A percentile compares a stretch with the other conserved stretches of the same genome.
phyloP scores from a whole-genome alignment of 805 yeast species.

The Citeromyces matritensis region DNA sequence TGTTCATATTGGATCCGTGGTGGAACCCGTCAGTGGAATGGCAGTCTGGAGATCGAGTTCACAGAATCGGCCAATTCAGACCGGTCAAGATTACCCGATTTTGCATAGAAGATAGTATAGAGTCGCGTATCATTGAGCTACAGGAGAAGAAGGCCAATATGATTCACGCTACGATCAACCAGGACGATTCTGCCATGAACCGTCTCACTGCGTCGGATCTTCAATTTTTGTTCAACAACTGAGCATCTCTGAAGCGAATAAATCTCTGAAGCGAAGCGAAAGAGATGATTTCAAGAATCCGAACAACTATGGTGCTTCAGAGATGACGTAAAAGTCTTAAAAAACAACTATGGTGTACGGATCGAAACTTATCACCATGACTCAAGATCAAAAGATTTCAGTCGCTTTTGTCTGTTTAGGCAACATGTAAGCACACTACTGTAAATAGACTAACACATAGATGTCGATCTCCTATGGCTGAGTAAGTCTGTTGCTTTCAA shows the following conservation, averaged over 20 bases:
- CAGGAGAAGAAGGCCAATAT: conserved; percentile 97
- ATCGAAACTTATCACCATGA: too few species aligned
- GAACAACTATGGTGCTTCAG: too few species aligned
- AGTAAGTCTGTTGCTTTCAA: conserved; percentile 15
- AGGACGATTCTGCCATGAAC: conserved; percentile 82
- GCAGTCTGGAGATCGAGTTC: conserved; percentile 97
- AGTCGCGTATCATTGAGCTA: conserved; percentile 85
- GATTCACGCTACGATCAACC: conserved; percentile 94
- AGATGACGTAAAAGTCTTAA: too few species aligned
- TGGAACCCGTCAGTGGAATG: conserved; percentile 99
- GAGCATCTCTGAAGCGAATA: conserved; percentile 3
- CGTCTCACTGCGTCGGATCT: conserved; percentile 86
- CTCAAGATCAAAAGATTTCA: conserved; percentile 14
- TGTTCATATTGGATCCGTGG: conserved; percentile 95
- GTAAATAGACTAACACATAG: conserved; percentile 14
- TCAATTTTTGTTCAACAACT: conserved; percentile 86
- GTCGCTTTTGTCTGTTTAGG: conserved; percentile 91
- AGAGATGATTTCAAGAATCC: too few species aligned
- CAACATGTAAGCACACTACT: conserved; percentile 43
- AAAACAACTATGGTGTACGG: too few species aligned
- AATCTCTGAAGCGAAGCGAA: too few species aligned
- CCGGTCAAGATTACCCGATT: conserved; percentile 89
- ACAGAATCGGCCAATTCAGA: conserved; percentile 89
- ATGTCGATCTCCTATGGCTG: conserved; percentile 98
- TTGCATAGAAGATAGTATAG: conserved; percentile 94